Base-by-base conservation (phyloP, 257 asterid species). In the Solanum medicagineum region DNA sequence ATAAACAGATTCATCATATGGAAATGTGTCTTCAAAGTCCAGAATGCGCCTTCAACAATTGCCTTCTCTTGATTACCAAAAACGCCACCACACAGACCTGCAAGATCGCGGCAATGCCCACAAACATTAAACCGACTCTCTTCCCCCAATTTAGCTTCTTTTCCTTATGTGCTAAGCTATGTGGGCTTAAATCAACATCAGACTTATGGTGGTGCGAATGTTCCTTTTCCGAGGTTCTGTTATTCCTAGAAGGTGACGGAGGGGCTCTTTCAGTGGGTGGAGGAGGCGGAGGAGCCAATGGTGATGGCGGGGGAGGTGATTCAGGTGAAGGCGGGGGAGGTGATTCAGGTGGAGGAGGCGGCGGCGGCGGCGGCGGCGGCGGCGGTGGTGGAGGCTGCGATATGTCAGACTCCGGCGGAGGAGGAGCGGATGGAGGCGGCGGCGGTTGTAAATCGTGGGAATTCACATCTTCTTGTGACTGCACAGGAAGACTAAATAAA, bases 41-140 rank as follows among this genome's bases (percentile, higher is more conserved):
- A 83, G 59, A 42, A 29, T 62, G 88, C n/a, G 86, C 84, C 54
- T 20, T 85, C 47, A 89, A 82, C 80, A 91, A 73, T 81, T 91
- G 91, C 56, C 84, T 86, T 84, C 89, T 87, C 87, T 87, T 89
- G 87, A 91, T 70, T 9, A 86, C 49, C 89, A 91, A 86, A 86
- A 91, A 89, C 5, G 88, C 75, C 80, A 66, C 92, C 87, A 88
- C 93, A 24, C 86, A 88, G 45, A 89, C 88, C 55, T 91, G 93
- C 87, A 91, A 86, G 65, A 89, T 86, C 32, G 85, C 84, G 0
- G 66, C 90, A 84, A 89, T 85, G 10, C 92, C 93, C 68, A 84
- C 84, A 83, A 91, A 91, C 83, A 87, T 56, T 73, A 88, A 80
- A 82, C 93, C 93, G 19, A 91, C 62, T 86, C 60, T 89, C 89